phyloP scores from a whole-genome alignment of 306 rosid genomes.

The Trifolium subterraneum region DNA sequence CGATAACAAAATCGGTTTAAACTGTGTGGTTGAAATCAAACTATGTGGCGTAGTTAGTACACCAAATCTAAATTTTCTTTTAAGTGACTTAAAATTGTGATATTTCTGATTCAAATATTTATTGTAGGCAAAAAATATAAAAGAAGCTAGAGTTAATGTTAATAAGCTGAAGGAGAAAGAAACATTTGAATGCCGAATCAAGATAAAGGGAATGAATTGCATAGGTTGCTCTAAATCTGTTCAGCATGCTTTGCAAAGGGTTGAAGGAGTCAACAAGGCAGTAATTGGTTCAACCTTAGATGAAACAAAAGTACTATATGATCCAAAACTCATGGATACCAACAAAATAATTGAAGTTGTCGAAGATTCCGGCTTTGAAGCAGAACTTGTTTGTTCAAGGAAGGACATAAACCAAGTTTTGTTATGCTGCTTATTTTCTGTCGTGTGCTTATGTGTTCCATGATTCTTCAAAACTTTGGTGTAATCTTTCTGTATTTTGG shows the following conservation, averaged over 20 bases:
- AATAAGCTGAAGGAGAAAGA: slow-evolving; percentile 65
- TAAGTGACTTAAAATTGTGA: too few relatives aligned
- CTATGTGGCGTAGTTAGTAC: too few relatives aligned
- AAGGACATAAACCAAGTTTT: slow-evolving; percentile 76
- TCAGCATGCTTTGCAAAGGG: slow-evolving; percentile 72
- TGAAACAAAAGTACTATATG: slow-evolving; percentile 87
- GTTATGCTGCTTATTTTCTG: too few relatives aligned
- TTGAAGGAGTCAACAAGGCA: slow-evolving; percentile 81
- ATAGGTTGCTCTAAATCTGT: slow-evolving; percentile 83
- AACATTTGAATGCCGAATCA: slow-evolving; percentile 64
- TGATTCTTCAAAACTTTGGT: too few relatives aligned
- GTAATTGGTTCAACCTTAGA: slow-evolving; percentile 73
- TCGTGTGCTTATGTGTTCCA: too few relatives aligned
- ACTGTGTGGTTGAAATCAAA: too few relatives aligned
- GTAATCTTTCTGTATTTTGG: too few relatives aligned
- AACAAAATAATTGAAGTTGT: slow-evolving; percentile 60
- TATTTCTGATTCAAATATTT: too few relatives aligned
- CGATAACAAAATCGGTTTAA: too few relatives aligned
- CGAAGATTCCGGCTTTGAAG: slow-evolving; percentile 80
- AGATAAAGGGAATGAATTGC: slow-evolving; percentile 79
- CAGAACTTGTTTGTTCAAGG: slow-evolving; percentile 65
- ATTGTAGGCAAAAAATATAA: slow-evolving; percentile 60
- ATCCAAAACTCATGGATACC: slow-evolving; percentile 57
- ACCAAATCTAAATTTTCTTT: too few relatives aligned
- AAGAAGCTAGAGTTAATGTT: slow-evolving; percentile 69